phyloP scores from a whole-genome alignment of 225 moss, liverwort and hornwort species.

The Marchantia polymorpha region DNA sequence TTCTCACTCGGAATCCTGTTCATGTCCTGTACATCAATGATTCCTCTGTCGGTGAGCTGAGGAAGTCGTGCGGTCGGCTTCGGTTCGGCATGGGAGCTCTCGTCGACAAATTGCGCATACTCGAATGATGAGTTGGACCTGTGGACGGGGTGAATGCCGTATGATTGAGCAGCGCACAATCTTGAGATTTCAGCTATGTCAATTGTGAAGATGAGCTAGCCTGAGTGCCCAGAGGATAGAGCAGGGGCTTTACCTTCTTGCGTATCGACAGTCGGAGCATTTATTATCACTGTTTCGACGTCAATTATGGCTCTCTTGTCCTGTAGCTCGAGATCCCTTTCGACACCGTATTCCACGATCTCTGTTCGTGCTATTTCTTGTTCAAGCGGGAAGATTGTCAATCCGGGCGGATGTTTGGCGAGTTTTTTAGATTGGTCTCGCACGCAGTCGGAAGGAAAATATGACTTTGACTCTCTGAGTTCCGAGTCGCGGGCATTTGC shows the following conservation, averaged over 20 bases:
- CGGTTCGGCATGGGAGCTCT: not conserved
- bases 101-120: not conserved
- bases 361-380: not conserved
- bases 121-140: no score
- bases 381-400: not conserved
- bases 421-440: no score
- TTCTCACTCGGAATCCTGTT: not conserved
- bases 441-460: not conserved
- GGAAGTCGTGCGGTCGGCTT: not conserved
- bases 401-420: not conserved
- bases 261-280: not conserved
- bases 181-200: no score
- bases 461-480: not conserved
- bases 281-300: not conserved
- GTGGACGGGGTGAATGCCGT: no score
- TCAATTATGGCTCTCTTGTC: constrained; percentile 8
- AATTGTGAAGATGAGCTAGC: not conserved
- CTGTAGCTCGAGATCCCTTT: not conserved
- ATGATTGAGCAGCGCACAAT: no score
- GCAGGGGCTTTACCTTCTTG: not conserved
- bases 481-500: not conserved
- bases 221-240: not conserved
- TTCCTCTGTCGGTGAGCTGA: not conserved
- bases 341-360: not conserved
- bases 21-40: not conserved